These are phyloP conservation scores for Alternaria triticina DNA, from an alignment of 2,329 filamentous ascomycete genomes.

Conservation along the genomic window DNA sequence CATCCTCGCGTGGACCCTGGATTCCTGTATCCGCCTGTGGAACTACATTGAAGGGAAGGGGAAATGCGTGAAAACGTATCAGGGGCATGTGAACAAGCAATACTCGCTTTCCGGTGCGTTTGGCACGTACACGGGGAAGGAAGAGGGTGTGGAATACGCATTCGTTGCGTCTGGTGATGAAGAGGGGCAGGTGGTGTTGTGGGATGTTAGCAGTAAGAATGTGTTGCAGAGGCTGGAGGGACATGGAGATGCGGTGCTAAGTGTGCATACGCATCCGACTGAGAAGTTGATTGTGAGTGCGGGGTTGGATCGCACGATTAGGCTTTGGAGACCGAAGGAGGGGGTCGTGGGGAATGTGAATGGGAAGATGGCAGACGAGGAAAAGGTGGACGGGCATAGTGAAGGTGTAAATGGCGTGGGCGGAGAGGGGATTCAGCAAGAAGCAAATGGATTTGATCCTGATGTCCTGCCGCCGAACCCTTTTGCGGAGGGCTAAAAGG, in stretches of 20 bases:
- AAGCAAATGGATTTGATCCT: slow-evolving; percentile 24
- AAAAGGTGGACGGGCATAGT: not conserved
- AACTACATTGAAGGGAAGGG: slow-evolving; percentile 91
- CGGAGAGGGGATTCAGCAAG: not conserved
- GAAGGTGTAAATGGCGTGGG: not conserved
- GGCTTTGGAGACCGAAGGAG: slow-evolving; percentile 58
- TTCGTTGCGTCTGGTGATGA: slow-evolving; percentile 88
- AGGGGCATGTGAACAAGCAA: slow-evolving; percentile 83
- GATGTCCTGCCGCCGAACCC: slow-evolving; percentile 29
- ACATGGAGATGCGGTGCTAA: slow-evolving; percentile 65
- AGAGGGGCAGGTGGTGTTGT: slow-evolving; percentile 82
- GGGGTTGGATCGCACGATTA: slow-evolving; percentile 66
- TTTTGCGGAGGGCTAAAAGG: slow-evolving; percentile 16
- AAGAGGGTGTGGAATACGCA: slow-evolving; percentile 42
- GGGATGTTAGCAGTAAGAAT: slow-evolving; percentile 88
- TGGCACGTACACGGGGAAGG: slow-evolving; percentile 63
- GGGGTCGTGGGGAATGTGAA: not conserved
- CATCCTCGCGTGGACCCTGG: slow-evolving; percentile 88
- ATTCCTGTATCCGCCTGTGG: slow-evolving; percentile 90
- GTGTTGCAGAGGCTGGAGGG: slow-evolving; percentile 71
- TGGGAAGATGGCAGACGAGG: not conserved
- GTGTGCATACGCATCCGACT: slow-evolving; percentile 64
- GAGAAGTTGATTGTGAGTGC: slow-evolving; percentile 65
- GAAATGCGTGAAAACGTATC: slow-evolving; percentile 93
- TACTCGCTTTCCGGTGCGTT: slow-evolving; percentile 89